A percentile compares a stretch with the other conserved stretches of the same genome.
These are phyloP conservation scores for Cadophora malorum DNA, from an alignment of 2,329 filamentous ascomycete species.

Conservation along the genomic window DNA sequence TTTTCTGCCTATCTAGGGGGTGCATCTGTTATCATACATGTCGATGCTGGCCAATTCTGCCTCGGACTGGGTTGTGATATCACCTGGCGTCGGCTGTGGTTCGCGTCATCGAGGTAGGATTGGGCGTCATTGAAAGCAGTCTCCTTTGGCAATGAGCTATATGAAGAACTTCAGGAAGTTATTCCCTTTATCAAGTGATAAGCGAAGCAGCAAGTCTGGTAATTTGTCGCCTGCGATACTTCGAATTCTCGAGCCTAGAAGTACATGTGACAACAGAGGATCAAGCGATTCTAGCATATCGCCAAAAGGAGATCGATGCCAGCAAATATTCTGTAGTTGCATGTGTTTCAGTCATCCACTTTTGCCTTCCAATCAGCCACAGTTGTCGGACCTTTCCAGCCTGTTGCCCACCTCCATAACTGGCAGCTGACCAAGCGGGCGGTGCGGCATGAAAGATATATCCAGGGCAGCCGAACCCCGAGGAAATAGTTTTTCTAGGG, in stretches of 20 bases:
- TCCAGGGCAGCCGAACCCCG: slow-evolving; percentile 16
- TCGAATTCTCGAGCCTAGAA: slow-evolving; percentile 13
- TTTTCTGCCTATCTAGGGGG: slow-evolving; percentile 7
- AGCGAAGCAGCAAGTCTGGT: slow-evolving; percentile 7
- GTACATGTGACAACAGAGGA: slow-evolving; percentile 7
- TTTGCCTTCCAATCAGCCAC: slow-evolving; percentile 12
- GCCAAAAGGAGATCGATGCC: slow-evolving; percentile 2
- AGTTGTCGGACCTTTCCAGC: slow-evolving; percentile 8
- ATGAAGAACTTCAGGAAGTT: slow-evolving; percentile 13
- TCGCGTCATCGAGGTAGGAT: slow-evolving; percentile 3
- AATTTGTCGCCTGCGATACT: slow-evolving; percentile 3
- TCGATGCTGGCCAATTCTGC: slow-evolving; percentile 9
- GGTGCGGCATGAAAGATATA: slow-evolving; percentile 10
- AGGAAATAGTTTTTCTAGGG: slow-evolving; percentile 10
- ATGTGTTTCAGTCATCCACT: slow-evolving; percentile 15
- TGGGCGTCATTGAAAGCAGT: neutral
- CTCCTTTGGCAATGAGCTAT: slow-evolving; percentile 6
- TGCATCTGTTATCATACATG: neutral
- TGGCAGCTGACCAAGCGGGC: slow-evolving; percentile 10
- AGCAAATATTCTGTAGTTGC: slow-evolving; percentile 5
- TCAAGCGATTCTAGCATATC: slow-evolving; percentile 12
- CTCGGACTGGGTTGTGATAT: neutral
- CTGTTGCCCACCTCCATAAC: slow-evolving; percentile 12
- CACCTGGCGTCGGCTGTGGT: slow-evolving; percentile 1
- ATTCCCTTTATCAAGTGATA: slow-evolving; percentile 13